A percentile compares a stretch with the other conserved stretches of the same genome.
Conservation (phyloP, 148 eudicot species). For the Talinum fruticosum region DNA sequence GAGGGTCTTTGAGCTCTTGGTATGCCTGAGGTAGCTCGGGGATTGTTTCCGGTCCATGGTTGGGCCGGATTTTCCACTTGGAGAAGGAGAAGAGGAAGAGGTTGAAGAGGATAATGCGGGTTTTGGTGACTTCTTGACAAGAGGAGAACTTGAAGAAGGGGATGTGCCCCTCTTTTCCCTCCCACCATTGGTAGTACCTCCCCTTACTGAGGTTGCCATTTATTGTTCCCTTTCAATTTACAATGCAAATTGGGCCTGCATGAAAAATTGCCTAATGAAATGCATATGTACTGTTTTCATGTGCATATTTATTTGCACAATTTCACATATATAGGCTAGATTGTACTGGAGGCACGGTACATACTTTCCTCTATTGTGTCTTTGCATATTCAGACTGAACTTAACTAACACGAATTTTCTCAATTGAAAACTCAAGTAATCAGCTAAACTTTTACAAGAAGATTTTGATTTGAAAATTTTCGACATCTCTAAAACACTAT, state of each 20-base stretch:
- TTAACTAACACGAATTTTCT: too few species aligned
- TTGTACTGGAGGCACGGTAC: too few species aligned
- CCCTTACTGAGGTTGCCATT: conserved; percentile 50
- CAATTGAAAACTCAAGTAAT: too few species aligned
- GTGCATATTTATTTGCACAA: too few species aligned
- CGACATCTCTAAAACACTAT: too few species aligned
- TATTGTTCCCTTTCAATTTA: not conserved
- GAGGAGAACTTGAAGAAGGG: conserved; percentile 26
- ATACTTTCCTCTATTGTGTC: too few species aligned
- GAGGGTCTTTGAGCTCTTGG: conserved; percentile 33
- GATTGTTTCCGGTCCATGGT: conserved; percentile 30
- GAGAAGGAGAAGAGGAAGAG: not conserved
- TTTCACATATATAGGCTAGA: too few species aligned
- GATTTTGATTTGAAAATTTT: too few species aligned
- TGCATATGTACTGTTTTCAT: too few species aligned
- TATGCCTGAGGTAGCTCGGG: conserved; percentile 56
- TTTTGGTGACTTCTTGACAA: conserved; percentile 20
- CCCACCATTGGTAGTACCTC: conserved; percentile 17
- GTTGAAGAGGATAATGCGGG: conserved; percentile 14
- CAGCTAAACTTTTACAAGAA: too few species aligned
- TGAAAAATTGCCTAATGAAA: not conserved
- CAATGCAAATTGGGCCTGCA: conserved; percentile 11
- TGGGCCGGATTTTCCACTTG: conserved; percentile 14
- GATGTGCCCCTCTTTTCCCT: conserved; percentile 47
- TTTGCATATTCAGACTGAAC: too few species aligned